Base-by-base conservation (phyloP, 1,284 basidiomycete species). In the Phenoliferia sp. region DNA sequence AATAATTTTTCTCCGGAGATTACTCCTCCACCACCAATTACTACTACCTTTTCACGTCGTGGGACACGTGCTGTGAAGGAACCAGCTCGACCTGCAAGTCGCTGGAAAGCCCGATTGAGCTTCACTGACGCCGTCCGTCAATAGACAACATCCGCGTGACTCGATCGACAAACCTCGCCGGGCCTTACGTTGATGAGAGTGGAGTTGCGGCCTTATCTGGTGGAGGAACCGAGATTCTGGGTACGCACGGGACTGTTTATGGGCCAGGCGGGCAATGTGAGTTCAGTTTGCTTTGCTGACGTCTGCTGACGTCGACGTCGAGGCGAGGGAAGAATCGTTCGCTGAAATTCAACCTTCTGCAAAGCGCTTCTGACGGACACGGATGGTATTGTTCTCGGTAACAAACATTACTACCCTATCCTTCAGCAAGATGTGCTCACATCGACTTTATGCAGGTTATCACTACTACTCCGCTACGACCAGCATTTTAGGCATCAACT, bases 41-140 rank as follows among this genome's bases (percentile, higher is more conserved):
- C 74, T 86, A 81, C 76, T 86, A 86, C 71, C 79, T 87, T 32
- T 86, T 86, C 77, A 81, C 82, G 0, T 83, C 81, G 17, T 86
- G 84, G 84, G 85, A 85, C 71, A 79, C 77, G 1, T 86, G 85
- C 77, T 86, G 85, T 77, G 56, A 75, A 31, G 84, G 85, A 5
- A 82, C 80, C 17, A 79, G n/a, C 77, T 84, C 83, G 75, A 86
- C 84, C 0, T 86, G 7, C n/a, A n/a, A n/a, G 50, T 54, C 10
- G 9, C 10, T 12, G 22, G 15, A 26, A 15, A 15, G 15, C 10
- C 50, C 7, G 9, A 26, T 10, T 54, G 15, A 12, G 15, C 50
- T 54, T 15, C 50, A 54, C 10, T 28, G 7, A 10, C n/a, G 50
- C 10, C 50, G 10, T 26, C 7, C 15, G 29, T 15, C 15, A 10